Evolutionary conservation across 495 filamentous ascomycete genomes (phyloP).

Genomic region (Cercophora scortea): DNA sequence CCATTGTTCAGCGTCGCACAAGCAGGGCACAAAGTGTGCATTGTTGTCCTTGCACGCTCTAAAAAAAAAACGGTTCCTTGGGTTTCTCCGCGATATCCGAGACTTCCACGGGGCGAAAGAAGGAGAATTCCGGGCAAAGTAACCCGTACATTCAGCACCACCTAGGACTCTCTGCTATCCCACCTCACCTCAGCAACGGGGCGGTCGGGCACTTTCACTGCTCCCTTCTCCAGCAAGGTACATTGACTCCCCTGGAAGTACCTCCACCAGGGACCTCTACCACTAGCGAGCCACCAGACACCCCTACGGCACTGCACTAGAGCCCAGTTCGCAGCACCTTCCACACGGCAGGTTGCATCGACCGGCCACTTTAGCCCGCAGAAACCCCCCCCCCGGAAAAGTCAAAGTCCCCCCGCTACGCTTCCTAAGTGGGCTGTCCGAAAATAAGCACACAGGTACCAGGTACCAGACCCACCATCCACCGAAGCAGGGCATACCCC

Average conservation of each 20-base stretch:
- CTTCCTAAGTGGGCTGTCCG: neutral
- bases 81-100: slow-evolving; percentile 7
- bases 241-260: too few species aligned
- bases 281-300: too few species aligned
- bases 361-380: too few species aligned
- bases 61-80: neutral
- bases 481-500: neutral
- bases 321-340: neutral
- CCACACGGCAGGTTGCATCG: too few species aligned
- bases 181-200: neutral
- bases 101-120: neutral
- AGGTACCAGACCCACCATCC: slow-evolving; percentile 1
- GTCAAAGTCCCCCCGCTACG: neutral
- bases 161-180: neutral
- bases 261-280: too few species aligned
- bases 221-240: too few species aligned
- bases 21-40: too few species aligned
- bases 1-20: too few species aligned
- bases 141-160: too few species aligned
- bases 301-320: neutral
- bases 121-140: too few species aligned
- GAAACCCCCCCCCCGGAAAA: neutral
- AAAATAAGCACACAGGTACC: slow-evolving; percentile 14
- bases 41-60: too few species aligned
- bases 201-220: neutral